A percentile compares a stretch with the other conserved stretches of the same genome.
Conservation (phyloP, 2,329 filamentous ascomycete species). For the Akanthomyces uredinophilus region DNA sequence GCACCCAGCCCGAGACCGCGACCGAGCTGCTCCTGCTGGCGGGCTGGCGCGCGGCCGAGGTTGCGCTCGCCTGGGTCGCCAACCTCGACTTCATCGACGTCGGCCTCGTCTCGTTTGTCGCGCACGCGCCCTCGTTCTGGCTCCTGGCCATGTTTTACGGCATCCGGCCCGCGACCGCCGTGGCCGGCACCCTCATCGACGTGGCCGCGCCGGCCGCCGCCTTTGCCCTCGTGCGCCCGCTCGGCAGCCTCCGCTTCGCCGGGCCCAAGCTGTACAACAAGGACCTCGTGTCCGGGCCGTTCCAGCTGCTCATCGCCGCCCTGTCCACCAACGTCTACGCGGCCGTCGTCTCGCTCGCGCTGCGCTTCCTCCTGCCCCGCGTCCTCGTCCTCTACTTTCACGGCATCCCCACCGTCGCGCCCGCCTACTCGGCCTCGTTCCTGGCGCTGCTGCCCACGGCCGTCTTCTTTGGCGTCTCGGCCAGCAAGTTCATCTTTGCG, state of each 20-base stretch:
- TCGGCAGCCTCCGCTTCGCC: slow-evolving; percentile 56
- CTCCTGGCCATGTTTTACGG: slow-evolving; percentile 75
- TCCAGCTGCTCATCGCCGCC: slow-evolving; percentile 60
- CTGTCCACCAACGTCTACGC: slow-evolving; percentile 71
- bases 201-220: slow-evolving; percentile 64
- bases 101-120: slow-evolving; percentile 60
- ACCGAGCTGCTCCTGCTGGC: slow-evolving; percentile 52
- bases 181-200: slow-evolving; percentile 62
- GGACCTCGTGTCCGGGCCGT: slow-evolving; percentile 59
- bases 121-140: slow-evolving; percentile 70
- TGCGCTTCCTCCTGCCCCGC: slow-evolving; percentile 64
- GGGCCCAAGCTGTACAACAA: slow-evolving; percentile 52
- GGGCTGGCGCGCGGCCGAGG: slow-evolving; percentile 55
- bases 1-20: slow-evolving; percentile 57
- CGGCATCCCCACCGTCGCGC: slow-evolving; percentile 62
- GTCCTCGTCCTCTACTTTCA: slow-evolving; percentile 72
- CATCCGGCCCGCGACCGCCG: slow-evolving; percentile 55
- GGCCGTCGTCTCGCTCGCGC: slow-evolving; percentile 64
- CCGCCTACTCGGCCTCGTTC: slow-evolving; percentile 60
- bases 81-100: slow-evolving; percentile 70
- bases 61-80: slow-evolving; percentile 68
- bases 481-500: slow-evolving; percentile 72
- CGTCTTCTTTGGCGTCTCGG: slow-evolving; percentile 60
- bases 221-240: slow-evolving; percentile 67
- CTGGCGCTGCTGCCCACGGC: slow-evolving; percentile 56